Percentiles rank a stretch among this genome's conserved stretches.
Conservation (phyloP, 176 grass and related monocot genomes). For the Carex myosuroides region DNA sequence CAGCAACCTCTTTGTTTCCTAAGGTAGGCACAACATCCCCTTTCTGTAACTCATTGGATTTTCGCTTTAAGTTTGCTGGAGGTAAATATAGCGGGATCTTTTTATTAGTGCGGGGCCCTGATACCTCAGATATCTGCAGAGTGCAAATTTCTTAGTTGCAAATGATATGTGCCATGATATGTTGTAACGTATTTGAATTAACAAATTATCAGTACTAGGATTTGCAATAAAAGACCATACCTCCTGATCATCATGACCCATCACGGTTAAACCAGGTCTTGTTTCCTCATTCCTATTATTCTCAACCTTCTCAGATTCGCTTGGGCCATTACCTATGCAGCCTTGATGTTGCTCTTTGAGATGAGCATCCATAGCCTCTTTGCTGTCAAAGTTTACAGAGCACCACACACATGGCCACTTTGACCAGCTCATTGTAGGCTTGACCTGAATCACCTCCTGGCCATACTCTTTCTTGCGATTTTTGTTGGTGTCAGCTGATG, state of each 20-base stretch:
- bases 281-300: not conserved
- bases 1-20: not conserved
- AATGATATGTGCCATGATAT: not conserved
- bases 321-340: not conserved
- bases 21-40: not conserved
- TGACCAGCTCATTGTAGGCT: not conserved
- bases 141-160: not conserved
- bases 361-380: not conserved
- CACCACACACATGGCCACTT: not conserved
- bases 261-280: not conserved
- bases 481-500: not conserved
- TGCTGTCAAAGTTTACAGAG: not conserved
- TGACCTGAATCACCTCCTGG: not conserved
- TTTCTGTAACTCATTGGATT: not conserved
- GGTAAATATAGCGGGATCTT: not conserved
- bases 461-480: slow-evolving; percentile 4
- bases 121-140: not conserved
- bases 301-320: not conserved
- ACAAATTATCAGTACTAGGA: not conserved
- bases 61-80: not conserved
- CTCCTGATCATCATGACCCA: not conserved
- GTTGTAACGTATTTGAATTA: not conserved
- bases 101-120: not conserved
- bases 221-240: not conserved
- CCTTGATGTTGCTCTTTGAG: not conserved